Base-by-base conservation (phyloP, 768 basidiomycete genomes). In the Serendipita vermifera region DNA sequence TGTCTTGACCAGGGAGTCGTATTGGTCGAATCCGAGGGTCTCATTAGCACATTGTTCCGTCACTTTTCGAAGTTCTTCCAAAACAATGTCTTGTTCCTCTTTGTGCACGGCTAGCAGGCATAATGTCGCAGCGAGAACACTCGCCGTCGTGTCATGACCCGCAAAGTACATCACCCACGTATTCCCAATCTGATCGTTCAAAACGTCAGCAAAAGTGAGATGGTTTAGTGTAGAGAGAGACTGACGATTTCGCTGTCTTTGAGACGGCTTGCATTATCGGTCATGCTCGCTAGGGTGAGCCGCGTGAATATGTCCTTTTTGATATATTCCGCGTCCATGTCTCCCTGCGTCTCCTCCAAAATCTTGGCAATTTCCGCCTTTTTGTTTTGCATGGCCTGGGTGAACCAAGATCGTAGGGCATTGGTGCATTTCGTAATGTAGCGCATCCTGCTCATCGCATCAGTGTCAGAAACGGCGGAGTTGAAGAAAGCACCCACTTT, bases 31-130 rank as follows among this genome's bases (percentile, higher is more conserved):
- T 17, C 15, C 11, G 32, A 43, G n/a, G 22, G 27, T 11, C 6
- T 6, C 17, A 11, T 51, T 29, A 7, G 22, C 24, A 31, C 3
- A 65, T 31, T 26, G 20, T 33, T 33, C 17, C 17, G 64, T 61
- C 20, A 66, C 64, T 13, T 63, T 61, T 9, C 57, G 36, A 31
- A 72, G 62, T 56, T 73, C 65, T 15, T 61, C 51, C 40, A 67
- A 66, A n/a, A 66, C 62, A 22, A 69, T 66, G 3, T 72, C 66
- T 55, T 71, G 71, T 14, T 70, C 56, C 3, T 59, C 58, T 9
- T 60, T 59, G 56, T 72, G 48, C 26, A 68, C 38, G 26, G 68
- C 65, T n/a, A 70, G 63, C 51, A 64, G 64, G 1, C 64, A 70
- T 32, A 70, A 60, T 3, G 68, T 66, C 2, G 67, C 69, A 11